Percentiles rank a stretch among this genome's conserved stretches.
These are phyloP conservation scores for Funneliformis mosseae DNA, from an alignment of 192 early-diverging fungal species.

Conservation along the genomic window DNA sequence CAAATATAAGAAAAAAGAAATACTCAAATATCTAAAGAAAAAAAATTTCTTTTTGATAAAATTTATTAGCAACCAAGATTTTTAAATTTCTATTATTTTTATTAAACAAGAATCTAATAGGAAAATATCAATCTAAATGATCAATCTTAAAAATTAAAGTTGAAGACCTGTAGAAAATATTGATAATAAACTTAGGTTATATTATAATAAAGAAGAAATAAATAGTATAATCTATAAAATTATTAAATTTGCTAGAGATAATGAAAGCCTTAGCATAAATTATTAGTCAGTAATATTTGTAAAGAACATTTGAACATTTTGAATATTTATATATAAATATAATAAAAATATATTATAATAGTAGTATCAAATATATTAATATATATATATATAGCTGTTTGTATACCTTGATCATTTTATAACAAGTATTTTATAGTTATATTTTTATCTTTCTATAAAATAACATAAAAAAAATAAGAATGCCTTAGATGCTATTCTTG, in stretches of 20 bases:
- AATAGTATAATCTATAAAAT: neutral
- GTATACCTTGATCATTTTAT: too few relatives aligned
- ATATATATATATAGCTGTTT: too few relatives aligned
- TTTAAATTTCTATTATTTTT: neutral
- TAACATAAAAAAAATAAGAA: neutral
- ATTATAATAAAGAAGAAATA: slow-evolving; percentile 16
- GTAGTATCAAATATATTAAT: too few relatives aligned
- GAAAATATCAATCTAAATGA: neutral
- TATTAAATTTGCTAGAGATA: slow-evolving; percentile 5
- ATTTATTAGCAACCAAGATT: slow-evolving; percentile 3
- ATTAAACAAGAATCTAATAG: neutral
- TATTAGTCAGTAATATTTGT: too few relatives aligned
- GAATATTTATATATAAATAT: too few relatives aligned
- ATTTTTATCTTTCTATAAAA: neutral
- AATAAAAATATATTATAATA: too few relatives aligned
- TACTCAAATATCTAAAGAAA: neutral
- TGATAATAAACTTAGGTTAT: neutral
- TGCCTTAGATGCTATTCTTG: neutral
- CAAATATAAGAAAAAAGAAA: too few relatives aligned
- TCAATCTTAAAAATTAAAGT: neutral
- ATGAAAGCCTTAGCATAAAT: neutral
- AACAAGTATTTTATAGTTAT: too few relatives aligned
- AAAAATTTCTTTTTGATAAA: neutral
- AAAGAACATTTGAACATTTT: too few relatives aligned
- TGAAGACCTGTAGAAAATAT: slow-evolving; percentile 23